Base-by-base conservation (phyloP, 2,329 filamentous ascomycete genomes). In the Raffaelea deltoideospora region DNA sequence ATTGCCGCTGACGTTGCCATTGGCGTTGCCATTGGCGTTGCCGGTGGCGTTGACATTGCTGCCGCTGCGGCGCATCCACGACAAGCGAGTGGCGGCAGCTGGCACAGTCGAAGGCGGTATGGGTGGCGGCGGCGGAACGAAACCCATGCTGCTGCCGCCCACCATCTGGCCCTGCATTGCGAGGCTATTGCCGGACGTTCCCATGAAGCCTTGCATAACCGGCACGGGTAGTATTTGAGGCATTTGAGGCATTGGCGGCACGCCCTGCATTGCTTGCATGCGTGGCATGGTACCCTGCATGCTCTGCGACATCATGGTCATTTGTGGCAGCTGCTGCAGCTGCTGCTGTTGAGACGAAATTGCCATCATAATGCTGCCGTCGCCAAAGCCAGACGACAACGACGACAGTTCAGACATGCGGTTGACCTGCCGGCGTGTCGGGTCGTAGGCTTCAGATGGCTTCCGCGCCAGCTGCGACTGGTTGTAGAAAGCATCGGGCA, bases 321-420 rank as follows among this genome's bases (percentile, higher is more conserved):
- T n/a, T n/a, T n/a, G n/a, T n/a, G n/a, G n/a, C n/a, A n/a, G n/a
- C n/a, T n/a, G n/a, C n/a, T n/a, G 42, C 30, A 38, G 46, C 34
- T 36, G 48, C 38, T 39, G 53, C 23, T 71, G 61, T 17, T 15
- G 15, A 6, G 7, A n/a, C n/a, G n/a, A 15, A 6, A 6, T 13
- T 6, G 28, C 28, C 35, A 39, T 14, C 31, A 38, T 22, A 21
- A 76, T 70, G 31, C 75, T 68, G 19, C 65, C 69, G 46, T 78
- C 72, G 15, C 73, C 73, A 42, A 77, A 77, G 7, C 72, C 73
- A 0, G 74, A 78, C 0, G 73, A 77, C 4, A 78, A 56, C 0
- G 72, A 77, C 0, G 73, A 76, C 23, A 74, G 47, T 33, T 65
- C 64, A 41, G 67, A 72, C 4, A 54, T 49, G 8, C 63, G 58